Base-by-base conservation (phyloP, 2,329 filamentous ascomycete species). In the Fonsecaea erecta region DNA sequence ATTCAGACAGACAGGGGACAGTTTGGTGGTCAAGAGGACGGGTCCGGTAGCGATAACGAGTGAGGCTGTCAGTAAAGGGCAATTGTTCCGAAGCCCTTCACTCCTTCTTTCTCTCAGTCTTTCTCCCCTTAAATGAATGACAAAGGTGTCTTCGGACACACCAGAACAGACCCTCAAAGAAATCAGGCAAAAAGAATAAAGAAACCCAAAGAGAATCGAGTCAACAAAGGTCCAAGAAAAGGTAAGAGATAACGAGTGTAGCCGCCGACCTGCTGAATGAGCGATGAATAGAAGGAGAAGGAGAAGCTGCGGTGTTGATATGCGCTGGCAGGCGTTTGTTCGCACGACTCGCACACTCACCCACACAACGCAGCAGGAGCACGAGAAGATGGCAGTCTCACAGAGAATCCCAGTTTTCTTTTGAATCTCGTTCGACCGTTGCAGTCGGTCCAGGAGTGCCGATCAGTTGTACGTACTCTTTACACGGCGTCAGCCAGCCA, bases 61-160 rank as follows among this genome's bases (percentile, higher is more conserved):
- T 7, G 51, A 53, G 11, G 18, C 18, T 11, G 43, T 26, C n/a
- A 37, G 30, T 18, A n/a, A 34, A 52, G 34, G 35, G 26, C 21
- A 18, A 9, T 24, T 60, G 32, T 46, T 40, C 18, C 28, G 26
- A 52, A 12, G 21, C 48, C 30, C 52, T 52, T 60, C 57, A 37
- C 11, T 24, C 43, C 21, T 14, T 21, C 30, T 55, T 37, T 55
- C 52, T 55, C 35, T 26, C 3, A 21, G 6, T 32, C 59, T 62
- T 51, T 55, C 52, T 57, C 34, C 21, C 8, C 48, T 51, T 26
- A 60, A 64, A 60, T 56, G 62, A 64, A 43, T 55, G 59, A 62
- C 35, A 46, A 54, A 46, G 40, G 24, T 24, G 37, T 32, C 30
- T 4, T 43, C 24, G 28, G 5, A 2, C 28, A 60, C 57, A 28